A percentile compares a stretch with the other conserved stretches of the same genome.
Conservation (phyloP, 2,329 filamentous ascomycete genomes). For the Penicillium sp. region DNA sequence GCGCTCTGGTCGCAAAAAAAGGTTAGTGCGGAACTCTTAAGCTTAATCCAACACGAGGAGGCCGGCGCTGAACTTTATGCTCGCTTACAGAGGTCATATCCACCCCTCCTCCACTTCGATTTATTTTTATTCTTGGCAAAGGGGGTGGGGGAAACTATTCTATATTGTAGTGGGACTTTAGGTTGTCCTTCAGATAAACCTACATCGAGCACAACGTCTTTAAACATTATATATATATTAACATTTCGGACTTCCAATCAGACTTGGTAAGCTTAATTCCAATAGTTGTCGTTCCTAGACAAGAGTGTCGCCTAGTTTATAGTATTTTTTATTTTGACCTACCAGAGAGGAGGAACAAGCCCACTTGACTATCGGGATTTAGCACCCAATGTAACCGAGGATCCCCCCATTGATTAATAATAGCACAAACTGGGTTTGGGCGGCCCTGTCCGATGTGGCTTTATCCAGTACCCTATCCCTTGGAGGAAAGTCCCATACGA, state of each 20-base stretch:
- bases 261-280: neutral
- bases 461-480: constrained; percentile 8
- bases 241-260: neutral
- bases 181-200: neutral
- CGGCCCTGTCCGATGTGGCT: constrained; percentile 15
- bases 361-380: constrained; percentile 17
- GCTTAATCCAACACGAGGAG: constrained; percentile 46
- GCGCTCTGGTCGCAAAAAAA: constrained; percentile 35
- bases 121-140: constrained; percentile 18
- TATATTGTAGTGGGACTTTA: constrained; percentile 5
- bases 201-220: neutral
- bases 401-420: constrained; percentile 8
- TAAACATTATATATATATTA: neutral
- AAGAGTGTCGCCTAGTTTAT: neutral
- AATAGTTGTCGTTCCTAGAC: neutral
- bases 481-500: constrained; percentile 4
- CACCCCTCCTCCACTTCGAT: constrained; percentile 15
- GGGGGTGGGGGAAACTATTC: constrained; percentile 2
- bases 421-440: constrained; percentile 1
- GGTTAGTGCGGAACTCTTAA: constrained; percentile 43
- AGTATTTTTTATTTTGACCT: neutral
- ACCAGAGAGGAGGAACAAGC: neutral
- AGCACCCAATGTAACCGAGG: constrained; percentile 12
- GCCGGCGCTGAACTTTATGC: constrained; percentile 35
- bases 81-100: constrained; percentile 30